phyloP scores from a whole-genome alignment of 1,284 basidiomycete species.

The Mycena sp. region DNA sequence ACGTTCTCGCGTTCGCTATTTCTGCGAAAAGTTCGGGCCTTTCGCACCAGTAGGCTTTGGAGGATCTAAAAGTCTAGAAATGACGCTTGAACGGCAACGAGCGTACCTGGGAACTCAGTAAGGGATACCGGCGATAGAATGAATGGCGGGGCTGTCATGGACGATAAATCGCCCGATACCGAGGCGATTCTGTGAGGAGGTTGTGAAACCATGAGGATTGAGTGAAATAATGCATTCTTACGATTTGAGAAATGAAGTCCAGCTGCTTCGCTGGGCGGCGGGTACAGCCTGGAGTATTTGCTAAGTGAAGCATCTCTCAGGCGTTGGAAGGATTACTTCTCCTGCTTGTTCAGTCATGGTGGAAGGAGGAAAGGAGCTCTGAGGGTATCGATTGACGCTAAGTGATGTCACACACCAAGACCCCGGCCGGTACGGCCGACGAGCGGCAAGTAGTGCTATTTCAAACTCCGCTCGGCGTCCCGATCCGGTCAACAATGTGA shows the following conservation, averaged over 20 bases:
- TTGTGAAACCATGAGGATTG: background rate
- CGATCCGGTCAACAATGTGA: too few relatives aligned
- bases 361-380: background rate
- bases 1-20: conserved; percentile 80
- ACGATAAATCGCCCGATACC: conserved; percentile 92
- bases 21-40: conserved; percentile 85
- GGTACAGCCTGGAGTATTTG: conserved; percentile 66
- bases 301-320: background rate
- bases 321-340: background rate
- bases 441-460: too few relatives aligned
- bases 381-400: too few relatives aligned
- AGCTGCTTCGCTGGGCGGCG: conserved; percentile 75
- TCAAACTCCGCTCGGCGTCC: too few relatives aligned
- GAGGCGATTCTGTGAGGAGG: conserved; percentile 70
- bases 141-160: conserved; percentile 94
- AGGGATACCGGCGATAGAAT: conserved; percentile 84
- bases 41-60: conserved; percentile 90
- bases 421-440: too few relatives aligned
- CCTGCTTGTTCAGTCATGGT: conserved; percentile 17
- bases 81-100: conserved; percentile 11
- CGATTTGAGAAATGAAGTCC: conserved; percentile 87
- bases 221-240: conserved; percentile 38
- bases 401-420: too few relatives aligned
- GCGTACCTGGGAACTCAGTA: conserved; percentile 86
- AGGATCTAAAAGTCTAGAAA: background rate